Evolutionary conservation across 495 filamentous ascomycete genomes (phyloP), one percentile per base, ranked within the genome.

Genomic region (Podospora pseudopauciseta): DNA sequence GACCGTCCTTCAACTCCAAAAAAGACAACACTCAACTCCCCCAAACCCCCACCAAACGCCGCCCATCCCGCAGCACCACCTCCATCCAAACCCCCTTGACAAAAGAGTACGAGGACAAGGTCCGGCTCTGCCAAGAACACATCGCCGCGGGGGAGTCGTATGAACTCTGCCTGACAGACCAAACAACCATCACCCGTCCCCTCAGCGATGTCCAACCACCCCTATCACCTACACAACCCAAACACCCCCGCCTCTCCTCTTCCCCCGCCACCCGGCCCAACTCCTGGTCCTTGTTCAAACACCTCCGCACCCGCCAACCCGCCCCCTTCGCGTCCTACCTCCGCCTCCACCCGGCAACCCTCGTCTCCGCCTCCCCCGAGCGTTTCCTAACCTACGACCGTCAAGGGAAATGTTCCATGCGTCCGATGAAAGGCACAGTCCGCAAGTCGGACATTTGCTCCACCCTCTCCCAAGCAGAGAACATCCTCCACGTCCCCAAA

Each of bases 371-470:
- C 76, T 95, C 91, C n/a, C 95, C 95, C 0, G 95, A 99, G 76
- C 91, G 93, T 23, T 99, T 97, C 78, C 85, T 97, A 7, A 85
- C 84, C 66, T 95, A 90, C 88, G 78, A 84, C 65, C 81, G 88
- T 9, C 69, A 73, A 4, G 86, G 85, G 0, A 71, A 72, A 9
- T 90, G 87, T 72, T 83, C 88, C 68, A 88, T 92, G 74, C 83
- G 90, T 23, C 95, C 95, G 0, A 99, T 99, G 85, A 99, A 99
- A 81, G 95, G 95, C 28, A 99, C 95, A 0, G 92, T 97, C 49
- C 86, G 86, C 63, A 96, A 95, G 74, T 84, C 85, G 0, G 75
- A 82, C 34, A 77, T 77, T 18, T 80, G 82, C 0, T 62, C 77
- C 0, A 94, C 90, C 1, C 80, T 89, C 56, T 85, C 81, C 15